These are phyloP conservation scores for Eutrema yunnanense DNA, from an alignment of 345 rosid species.

Conservation along the genomic window DNA sequence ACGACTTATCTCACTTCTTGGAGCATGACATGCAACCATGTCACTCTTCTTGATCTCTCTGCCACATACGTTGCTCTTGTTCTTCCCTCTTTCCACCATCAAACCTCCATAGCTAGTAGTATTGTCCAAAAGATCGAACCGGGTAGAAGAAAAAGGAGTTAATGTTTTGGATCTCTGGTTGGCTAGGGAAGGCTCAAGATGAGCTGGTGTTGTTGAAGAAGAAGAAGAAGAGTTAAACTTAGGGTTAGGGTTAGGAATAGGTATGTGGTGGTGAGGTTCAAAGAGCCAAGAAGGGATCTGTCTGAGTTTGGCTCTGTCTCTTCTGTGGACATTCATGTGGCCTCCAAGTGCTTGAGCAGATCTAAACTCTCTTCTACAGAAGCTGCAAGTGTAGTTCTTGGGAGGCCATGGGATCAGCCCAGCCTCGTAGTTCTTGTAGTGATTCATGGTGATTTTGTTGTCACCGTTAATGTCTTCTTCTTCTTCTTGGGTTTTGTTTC, in stretches of 20 bases:
- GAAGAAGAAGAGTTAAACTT: slow-evolving; percentile 22
- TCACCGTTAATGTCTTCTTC: neutral
- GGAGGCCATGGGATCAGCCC: slow-evolving; percentile 44
- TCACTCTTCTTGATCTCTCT: slow-evolving; percentile 25
- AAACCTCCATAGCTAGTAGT: slow-evolving; percentile 21
- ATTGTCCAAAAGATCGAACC: slow-evolving; percentile 2
- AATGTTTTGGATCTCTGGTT: slow-evolving; percentile 14
- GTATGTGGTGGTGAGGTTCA: slow-evolving; percentile 32
- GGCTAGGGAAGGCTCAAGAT: slow-evolving; percentile 6
- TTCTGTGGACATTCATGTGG: slow-evolving; percentile 74
- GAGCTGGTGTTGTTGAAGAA: slow-evolving; percentile 23
- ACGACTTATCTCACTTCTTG: slow-evolving; percentile 20
- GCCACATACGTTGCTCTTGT: slow-evolving; percentile 17
- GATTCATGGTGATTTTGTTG: slow-evolving; percentile 24
- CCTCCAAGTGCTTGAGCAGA: slow-evolving; percentile 79
- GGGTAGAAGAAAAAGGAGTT: slow-evolving; percentile 7
- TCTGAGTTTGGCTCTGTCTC: slow-evolving; percentile 57
- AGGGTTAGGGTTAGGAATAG: slow-evolving; percentile 29
- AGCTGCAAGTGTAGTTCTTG: slow-evolving; percentile 50
- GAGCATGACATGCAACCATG: slow-evolving; percentile 17
- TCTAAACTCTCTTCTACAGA: slow-evolving; percentile 50
- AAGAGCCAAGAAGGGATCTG: slow-evolving; percentile 45
- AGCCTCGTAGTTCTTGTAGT: slow-evolving; percentile 24
- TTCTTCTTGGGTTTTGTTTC: slow-evolving; percentile 2
- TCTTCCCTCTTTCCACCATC: slow-evolving; percentile 25